phyloP scores from a whole-genome alignment of 306 rosid species.

The Prunus dulcis region DNA sequence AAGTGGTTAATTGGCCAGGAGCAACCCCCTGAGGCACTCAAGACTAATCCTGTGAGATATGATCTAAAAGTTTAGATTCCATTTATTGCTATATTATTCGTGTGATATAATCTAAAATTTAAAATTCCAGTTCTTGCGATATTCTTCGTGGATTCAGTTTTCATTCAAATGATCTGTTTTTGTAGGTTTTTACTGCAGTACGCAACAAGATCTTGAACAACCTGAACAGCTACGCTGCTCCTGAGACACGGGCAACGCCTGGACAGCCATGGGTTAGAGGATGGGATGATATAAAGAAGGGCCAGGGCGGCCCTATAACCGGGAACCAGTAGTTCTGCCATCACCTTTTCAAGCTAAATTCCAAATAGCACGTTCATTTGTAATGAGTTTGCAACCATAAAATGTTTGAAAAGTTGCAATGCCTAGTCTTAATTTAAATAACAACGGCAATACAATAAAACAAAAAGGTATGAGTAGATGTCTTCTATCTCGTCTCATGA shows the following conservation, averaged over 20 bases:
- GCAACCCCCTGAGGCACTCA: conserved; percentile 62
- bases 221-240: conserved; percentile 60
- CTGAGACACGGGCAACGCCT: conserved; percentile 70
- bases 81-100: neutral
- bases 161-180: conserved; percentile 22
- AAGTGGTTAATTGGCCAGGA: conserved; percentile 89
- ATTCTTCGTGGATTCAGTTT: conserved; percentile 7
- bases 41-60: conserved; percentile 64
- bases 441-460: neutral
- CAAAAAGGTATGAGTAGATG: neutral
- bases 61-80: conserved; percentile 11
- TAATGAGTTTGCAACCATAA: conserved; percentile 4
- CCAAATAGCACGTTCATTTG: neutral
- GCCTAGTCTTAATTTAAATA: neutral
- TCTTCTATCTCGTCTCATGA: neutral
- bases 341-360: neutral
- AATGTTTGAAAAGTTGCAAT: neutral
- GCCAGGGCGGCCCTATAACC: conserved; percentile 50
- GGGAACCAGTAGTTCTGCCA: conserved; percentile 65
- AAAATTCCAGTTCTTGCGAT: neutral
- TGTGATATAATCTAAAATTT: neutral
- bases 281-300: conserved; percentile 85
- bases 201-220: conserved; percentile 48
- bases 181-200: conserved; percentile 68
- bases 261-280: conserved; percentile 94